phyloP scores from a whole-genome alignment of 495 filamentous ascomycete species.

The Halenospora varia region DNA sequence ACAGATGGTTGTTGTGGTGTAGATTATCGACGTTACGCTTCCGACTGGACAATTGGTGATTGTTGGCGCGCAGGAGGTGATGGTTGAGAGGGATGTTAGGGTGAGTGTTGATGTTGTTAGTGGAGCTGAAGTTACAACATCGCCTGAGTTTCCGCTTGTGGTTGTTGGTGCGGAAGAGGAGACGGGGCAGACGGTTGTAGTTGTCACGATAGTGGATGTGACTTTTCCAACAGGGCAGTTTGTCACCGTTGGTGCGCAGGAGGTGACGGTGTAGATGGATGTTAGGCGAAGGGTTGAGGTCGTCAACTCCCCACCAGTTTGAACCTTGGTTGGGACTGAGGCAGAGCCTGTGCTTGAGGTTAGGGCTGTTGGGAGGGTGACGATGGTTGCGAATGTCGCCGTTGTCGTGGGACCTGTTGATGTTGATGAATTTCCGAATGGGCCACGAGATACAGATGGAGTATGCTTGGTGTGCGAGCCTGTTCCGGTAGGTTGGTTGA shows the following conservation, averaged over 20 bases:
- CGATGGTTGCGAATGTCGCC: background rate
- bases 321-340: background rate
- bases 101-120: background rate
- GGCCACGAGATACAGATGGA: background rate
- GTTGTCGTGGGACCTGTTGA: background rate
- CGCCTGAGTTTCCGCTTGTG: background rate
- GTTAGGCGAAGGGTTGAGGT: conserved; percentile 2
- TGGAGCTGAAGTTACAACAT: background rate
- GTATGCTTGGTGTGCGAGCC: background rate
- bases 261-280: conserved; percentile 14
- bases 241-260: conserved; percentile 8
- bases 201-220: conserved; percentile 6
- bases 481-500: background rate
- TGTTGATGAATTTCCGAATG: background rate
- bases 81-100: background rate
- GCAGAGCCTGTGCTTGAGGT: background rate
- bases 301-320: background rate
- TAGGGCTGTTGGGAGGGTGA: background rate
- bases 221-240: conserved; percentile 15
- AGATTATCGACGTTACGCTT: background rate
- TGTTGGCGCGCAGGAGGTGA: background rate
- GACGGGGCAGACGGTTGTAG: conserved; percentile 11
- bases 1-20: background rate
- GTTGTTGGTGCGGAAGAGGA: background rate
- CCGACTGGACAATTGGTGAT: background rate